A percentile compares a stretch with the other conserved stretches of the same genome.
These are phyloP conservation scores for Selaginella tamariscina DNA, from an alignment of 75 land plant species.

Conservation along the genomic window DNA sequence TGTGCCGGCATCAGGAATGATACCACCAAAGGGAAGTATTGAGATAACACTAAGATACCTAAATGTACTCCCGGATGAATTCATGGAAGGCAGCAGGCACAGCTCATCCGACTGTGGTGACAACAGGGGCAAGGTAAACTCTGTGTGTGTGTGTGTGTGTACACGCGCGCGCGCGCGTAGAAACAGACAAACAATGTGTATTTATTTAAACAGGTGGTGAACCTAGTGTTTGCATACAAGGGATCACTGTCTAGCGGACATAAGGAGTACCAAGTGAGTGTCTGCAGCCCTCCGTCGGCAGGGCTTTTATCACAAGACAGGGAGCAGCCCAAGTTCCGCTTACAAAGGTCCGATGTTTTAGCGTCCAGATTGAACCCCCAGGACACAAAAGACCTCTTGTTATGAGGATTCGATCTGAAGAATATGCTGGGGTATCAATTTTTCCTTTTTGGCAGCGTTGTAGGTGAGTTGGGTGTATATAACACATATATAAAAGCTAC, in stretches of 20 bases:
- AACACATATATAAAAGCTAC: too few species aligned
- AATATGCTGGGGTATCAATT: too few species aligned
- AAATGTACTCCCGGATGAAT: slow-evolving; percentile 25
- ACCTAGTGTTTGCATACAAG: background rate
- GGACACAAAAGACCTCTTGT: background rate
- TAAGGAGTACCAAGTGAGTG: background rate
- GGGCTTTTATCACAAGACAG: background rate
- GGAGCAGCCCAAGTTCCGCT: background rate
- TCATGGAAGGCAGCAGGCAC: background rate
- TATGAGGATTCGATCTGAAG: too few species aligned
- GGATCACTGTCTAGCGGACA: background rate
- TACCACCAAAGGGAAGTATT: slow-evolving; percentile 33
- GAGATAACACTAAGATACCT: slow-evolving; percentile 38
- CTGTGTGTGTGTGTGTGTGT: too few species aligned
- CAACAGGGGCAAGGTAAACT: background rate
- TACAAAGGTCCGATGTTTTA: background rate
- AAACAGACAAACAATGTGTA: too few species aligned
- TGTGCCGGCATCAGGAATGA: slow-evolving; percentile 49
- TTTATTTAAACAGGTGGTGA: too few species aligned
- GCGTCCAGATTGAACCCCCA: background rate
- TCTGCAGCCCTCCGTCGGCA: background rate
- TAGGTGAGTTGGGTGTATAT: too few species aligned
- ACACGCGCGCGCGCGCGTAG: too few species aligned
- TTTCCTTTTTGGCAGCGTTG: too few species aligned
- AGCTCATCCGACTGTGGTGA: background rate